Percentiles rank a stretch among this genome's conserved stretches.
These are phyloP conservation scores for Cutaneotrichosporon spelunceum DNA, from an alignment of 1,284 basidiomycete species.

Conservation along the genomic window DNA sequence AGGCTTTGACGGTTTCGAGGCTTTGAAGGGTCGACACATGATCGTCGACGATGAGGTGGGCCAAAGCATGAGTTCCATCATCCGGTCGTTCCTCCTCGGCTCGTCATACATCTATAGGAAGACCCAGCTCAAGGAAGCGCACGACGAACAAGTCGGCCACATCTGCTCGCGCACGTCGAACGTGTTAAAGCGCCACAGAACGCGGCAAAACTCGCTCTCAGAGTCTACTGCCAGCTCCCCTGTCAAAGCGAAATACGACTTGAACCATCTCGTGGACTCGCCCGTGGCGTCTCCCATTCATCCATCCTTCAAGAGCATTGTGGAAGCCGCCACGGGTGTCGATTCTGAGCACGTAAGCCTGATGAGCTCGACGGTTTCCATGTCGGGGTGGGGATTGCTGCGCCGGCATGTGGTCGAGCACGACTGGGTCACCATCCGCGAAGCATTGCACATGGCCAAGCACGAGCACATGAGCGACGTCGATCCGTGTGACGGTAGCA, in stretches of 20 bases:
- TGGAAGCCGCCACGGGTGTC: neutral
- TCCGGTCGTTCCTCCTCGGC: slow-evolving; percentile 77
- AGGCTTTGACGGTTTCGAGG: slow-evolving; percentile 71
- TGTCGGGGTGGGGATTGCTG: slow-evolving; percentile 3
- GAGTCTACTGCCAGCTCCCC: slow-evolving; percentile 26
- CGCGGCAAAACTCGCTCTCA: slow-evolving; percentile 25
- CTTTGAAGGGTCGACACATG: slow-evolving; percentile 65
- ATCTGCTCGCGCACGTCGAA: slow-evolving; percentile 34
- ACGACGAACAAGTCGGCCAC: slow-evolving; percentile 34
- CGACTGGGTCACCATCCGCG: slow-evolving; percentile 55
- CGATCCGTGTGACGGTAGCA: slow-evolving; percentile 65
- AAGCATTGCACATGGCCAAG: slow-evolving; percentile 61
- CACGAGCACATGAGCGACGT: slow-evolving; percentile 74
- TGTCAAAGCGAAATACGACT: neutral
- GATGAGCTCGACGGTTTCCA: neutral
- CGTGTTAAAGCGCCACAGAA: slow-evolving; percentile 34
- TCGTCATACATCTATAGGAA: slow-evolving; percentile 51
- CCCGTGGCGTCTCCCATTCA: neutral
- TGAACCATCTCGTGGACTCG: neutral
- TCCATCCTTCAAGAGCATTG: neutral
- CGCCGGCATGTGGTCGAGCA: slow-evolving; percentile 54
- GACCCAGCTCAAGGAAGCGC: slow-evolving; percentile 45
- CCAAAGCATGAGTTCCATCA: slow-evolving; percentile 72
- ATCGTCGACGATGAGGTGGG: slow-evolving; percentile 83
- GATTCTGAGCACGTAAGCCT: neutral